A percentile compares a stretch with the other conserved stretches of the same genome.
Conservation (phyloP, 805 yeast genomes). For the Priceomyces fermenticarens region DNA sequence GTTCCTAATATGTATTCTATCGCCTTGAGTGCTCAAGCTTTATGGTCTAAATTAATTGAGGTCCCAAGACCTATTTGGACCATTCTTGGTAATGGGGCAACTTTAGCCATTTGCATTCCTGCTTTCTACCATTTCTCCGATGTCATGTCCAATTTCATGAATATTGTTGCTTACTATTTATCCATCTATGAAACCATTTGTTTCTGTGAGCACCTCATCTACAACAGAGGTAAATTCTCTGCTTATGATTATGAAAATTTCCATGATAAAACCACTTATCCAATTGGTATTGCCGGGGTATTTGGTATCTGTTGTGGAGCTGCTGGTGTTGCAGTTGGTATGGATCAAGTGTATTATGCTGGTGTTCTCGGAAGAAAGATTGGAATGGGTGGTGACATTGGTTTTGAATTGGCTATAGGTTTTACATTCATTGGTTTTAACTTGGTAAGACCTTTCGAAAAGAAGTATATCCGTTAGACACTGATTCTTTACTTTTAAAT, state of each 20-base stretch:
- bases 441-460: constrained; percentile 59
- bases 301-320: constrained; percentile 79
- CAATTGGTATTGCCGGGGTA: constrained; percentile 76
- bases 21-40: constrained; percentile 80
- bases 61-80: constrained; percentile 88
- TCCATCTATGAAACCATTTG: constrained; percentile 78
- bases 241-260: constrained; percentile 65
- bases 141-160: constrained; percentile 86
- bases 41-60: constrained; percentile 69
- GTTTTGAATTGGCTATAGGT: constrained; percentile 70
- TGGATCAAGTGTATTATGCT: constrained; percentile 80
- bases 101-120: constrained; percentile 86
- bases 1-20: constrained; percentile 93
- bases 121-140: constrained; percentile 71
- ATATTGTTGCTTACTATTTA: constrained; percentile 86
- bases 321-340: constrained; percentile 84
- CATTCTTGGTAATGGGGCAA: constrained; percentile 64
- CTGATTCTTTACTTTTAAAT: neutral
- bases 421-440: constrained; percentile 66
- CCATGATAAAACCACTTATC: constrained; percentile 55
- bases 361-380: constrained; percentile 66
- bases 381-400: constrained; percentile 84
- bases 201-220: constrained; percentile 80
- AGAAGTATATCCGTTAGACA: constrained; percentile 50
- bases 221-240: constrained; percentile 56